Percentiles rank a stretch among this genome's conserved stretches.
Conservation (phyloP, 1,284 basidiomycete species). For the Puccinia polysora region DNA sequence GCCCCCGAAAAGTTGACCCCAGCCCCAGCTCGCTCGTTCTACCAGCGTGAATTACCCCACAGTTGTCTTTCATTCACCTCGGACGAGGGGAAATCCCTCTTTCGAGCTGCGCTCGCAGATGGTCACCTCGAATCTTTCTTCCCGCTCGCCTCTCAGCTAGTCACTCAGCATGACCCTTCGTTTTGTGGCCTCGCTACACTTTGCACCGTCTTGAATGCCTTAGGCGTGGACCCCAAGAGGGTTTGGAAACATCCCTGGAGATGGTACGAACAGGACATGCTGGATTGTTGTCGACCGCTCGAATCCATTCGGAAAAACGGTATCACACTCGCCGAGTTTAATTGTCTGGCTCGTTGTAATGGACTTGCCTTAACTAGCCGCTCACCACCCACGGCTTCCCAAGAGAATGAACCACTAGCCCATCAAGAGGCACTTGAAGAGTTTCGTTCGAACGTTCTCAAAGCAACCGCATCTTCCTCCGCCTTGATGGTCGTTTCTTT, state of each 20-base stretch:
- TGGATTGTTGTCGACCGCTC: constrained; percentile 49
- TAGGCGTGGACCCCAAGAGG: constrained; percentile 49
- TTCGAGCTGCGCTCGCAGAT: constrained; percentile 45
- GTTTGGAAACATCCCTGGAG: constrained; percentile 48
- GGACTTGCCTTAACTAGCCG: constrained; percentile 40
- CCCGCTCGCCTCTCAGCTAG: constrained; percentile 46
- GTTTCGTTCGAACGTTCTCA: constrained; percentile 47
- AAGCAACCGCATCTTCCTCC: constrained; percentile 11
- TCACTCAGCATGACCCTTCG: constrained; percentile 49
- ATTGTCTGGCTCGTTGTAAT: constrained; percentile 50
- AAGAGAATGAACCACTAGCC: constrained; percentile 12
- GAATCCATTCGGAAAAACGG: constrained; percentile 46
- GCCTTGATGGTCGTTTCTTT: constrained; percentile 47
- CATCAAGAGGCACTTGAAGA: constrained; percentile 11
- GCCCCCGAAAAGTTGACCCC: background rate
- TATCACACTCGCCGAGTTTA: constrained; percentile 49
- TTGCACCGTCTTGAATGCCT: constrained; percentile 49
- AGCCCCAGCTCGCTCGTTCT: constrained; percentile 45
- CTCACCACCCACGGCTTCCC: background rate
- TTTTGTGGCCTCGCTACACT: constrained; percentile 48
- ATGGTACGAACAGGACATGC: constrained; percentile 49
- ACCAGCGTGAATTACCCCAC: constrained; percentile 48
- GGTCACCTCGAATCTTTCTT: constrained; percentile 49
- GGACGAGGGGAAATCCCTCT: constrained; percentile 46
- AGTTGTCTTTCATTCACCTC: constrained; percentile 47